A percentile compares a stretch with the other conserved stretches of the same genome.
Evolutionary conservation across 192 early-diverging fungal genomes (phyloP).

Genomic region (Allomyces macrogynus): DNA sequence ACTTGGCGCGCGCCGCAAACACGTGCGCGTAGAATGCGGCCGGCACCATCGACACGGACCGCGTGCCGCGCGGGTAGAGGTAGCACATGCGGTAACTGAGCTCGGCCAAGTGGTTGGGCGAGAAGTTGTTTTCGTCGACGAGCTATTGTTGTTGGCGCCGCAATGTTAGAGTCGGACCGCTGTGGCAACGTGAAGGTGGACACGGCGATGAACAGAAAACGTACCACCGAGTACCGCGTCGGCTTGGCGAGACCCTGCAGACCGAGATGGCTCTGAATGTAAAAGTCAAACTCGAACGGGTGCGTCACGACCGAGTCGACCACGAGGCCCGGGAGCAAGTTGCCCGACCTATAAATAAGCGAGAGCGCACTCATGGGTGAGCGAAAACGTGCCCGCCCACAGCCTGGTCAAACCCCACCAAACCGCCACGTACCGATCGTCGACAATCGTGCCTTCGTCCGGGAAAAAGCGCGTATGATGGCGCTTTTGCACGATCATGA

Average conservation of each 20-base stretch:
- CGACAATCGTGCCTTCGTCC: neutral
- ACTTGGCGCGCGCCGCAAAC: conserved; percentile 18
- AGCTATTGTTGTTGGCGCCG: neutral
- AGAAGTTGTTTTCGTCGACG: conserved; percentile 19
- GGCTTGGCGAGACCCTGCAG: conserved; percentile 19
- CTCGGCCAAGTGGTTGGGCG: conserved; percentile 17
- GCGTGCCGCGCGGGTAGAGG: conserved; percentile 14
- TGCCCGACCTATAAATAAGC: conserved; percentile 26
- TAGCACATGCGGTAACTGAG: conserved; percentile 14
- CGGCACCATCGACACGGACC: conserved; percentile 23
- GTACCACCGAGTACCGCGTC: conserved; percentile 23
- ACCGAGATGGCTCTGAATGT: conserved; percentile 13
- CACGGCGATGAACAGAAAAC: neutral
- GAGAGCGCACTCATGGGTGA: too few relatives aligned
- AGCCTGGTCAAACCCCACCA: too few relatives aligned
- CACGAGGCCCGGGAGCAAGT: conserved; percentile 65
- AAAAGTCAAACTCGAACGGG: conserved; percentile 72
- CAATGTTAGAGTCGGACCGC: too few relatives aligned
- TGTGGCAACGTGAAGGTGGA: too few relatives aligned
- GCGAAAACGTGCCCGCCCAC: too few relatives aligned
- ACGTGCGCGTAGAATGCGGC: conserved; percentile 27
- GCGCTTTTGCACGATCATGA: conserved; percentile 29
- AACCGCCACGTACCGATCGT: too few relatives aligned
- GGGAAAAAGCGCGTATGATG: conserved; percentile 56
- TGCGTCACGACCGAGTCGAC: conserved; percentile 50